These are phyloP conservation scores for Mytilinidion resinicola DNA, from an alignment of 495 filamentous ascomycete genomes.

Conservation along the genomic window DNA sequence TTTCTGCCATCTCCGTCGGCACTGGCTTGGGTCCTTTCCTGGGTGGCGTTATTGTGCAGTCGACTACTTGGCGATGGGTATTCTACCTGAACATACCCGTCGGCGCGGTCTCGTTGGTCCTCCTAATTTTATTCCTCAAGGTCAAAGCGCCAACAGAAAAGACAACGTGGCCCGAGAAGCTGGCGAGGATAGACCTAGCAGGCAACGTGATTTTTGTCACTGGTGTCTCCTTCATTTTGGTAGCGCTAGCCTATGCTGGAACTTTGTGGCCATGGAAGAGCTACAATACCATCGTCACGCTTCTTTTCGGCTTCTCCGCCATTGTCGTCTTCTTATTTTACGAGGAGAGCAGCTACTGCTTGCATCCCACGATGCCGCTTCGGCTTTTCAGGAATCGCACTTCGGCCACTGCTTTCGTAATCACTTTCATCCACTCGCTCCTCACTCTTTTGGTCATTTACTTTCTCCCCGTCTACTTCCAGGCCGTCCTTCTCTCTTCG, in stretches of 20 bases:
- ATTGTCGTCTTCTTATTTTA: neutral
- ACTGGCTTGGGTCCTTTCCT: slow-evolving; percentile 37
- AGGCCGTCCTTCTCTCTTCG: slow-evolving; percentile 48
- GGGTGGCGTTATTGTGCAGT: slow-evolving; percentile 32
- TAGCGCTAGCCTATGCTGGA: neutral
- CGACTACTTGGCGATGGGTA: slow-evolving; percentile 23
- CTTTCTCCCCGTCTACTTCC: slow-evolving; percentile 59
- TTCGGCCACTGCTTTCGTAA: slow-evolving; percentile 40
- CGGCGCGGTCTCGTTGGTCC: slow-evolving; percentile 1
- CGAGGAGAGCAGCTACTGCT: neutral
- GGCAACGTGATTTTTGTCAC: neutral
- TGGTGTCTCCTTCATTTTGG: slow-evolving; percentile 1
- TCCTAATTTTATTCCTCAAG: slow-evolving; percentile 12
- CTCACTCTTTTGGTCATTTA: slow-evolving; percentile 50
- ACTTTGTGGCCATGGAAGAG: neutral
- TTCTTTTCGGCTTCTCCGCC: neutral
- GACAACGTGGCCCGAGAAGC: neutral
- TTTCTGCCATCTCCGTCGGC: slow-evolving; percentile 27
- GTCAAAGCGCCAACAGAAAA: slow-evolving; percentile 12
- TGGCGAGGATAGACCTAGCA: slow-evolving; percentile 11
- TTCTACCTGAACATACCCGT: slow-evolving; percentile 27
- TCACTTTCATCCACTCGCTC: slow-evolving; percentile 47
- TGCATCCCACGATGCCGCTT: neutral
- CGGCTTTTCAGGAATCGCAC: slow-evolving; percentile 46
- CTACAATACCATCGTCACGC: neutral